Evolutionary conservation across 2,329 filamentous ascomycete genomes (phyloP).

Genomic region (Apiospora koreana): DNA sequence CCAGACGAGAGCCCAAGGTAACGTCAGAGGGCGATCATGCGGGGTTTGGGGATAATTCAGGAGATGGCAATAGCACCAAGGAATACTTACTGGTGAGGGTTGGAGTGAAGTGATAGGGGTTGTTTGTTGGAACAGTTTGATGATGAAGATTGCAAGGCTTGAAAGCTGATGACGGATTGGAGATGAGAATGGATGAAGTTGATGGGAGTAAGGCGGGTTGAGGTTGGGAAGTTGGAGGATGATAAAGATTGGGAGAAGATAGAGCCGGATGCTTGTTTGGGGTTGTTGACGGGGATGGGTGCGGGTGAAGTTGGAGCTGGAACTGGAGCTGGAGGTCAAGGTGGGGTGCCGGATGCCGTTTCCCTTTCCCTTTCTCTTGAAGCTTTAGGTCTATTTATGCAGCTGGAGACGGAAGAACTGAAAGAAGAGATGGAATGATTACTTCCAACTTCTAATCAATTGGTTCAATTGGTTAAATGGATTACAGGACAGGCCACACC

Average conservation of each 20-base stretch:
- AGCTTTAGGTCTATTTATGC: too few species aligned
- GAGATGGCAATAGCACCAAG: not conserved
- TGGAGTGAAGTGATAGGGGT: not conserved
- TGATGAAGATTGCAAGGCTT: not conserved
- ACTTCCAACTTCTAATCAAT: not conserved
- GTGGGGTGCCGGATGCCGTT: slow-evolving; percentile 5
- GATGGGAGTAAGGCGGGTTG: not conserved
- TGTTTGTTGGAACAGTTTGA: not conserved
- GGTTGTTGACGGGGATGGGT: slow-evolving; percentile 8
- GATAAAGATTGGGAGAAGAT: not conserved
- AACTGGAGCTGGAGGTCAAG: not conserved
- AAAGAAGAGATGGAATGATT: not conserved
- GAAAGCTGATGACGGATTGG: not conserved
- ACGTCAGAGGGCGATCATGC: slow-evolving; percentile 10
- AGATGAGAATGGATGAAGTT: not conserved
- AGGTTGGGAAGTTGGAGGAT: not conserved
- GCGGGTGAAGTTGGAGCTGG: not conserved
- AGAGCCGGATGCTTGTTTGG: slow-evolving; percentile 3
- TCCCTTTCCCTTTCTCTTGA: not conserved
- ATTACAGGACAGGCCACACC: not conserved
- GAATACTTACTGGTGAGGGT: slow-evolving; percentile 13
- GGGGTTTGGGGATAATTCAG: not conserved
- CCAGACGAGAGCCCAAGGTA: not conserved
- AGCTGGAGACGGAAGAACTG: not conserved
- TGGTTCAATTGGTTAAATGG: not conserved